These are phyloP conservation scores for Adansonia madagascariensis DNA, from an alignment of 441 rosid species.

Conservation along the genomic window DNA sequence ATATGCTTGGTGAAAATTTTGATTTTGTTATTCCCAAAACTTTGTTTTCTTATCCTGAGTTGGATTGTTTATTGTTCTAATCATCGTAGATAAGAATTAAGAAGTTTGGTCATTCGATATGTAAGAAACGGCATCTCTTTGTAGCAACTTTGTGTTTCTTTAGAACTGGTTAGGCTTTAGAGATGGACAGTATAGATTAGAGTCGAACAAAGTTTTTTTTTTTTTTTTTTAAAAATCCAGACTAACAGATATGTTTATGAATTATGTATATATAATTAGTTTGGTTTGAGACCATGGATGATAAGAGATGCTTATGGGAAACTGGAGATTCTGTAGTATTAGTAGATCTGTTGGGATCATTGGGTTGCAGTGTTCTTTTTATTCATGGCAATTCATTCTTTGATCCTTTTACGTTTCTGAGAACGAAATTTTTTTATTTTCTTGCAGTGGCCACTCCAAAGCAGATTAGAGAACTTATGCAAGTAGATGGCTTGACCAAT, in stretches of 20 bases:
- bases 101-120: background rate
- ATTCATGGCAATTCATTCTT: background rate
- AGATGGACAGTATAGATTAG: background rate
- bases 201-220: too few relatives aligned
- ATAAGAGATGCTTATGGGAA: background rate
- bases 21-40: background rate
- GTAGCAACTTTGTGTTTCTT: background rate
- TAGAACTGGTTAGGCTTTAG: background rate
- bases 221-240: background rate
- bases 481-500: slow-evolving; percentile 91
- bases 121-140: too few relatives aligned
- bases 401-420: slow-evolving; percentile 25
- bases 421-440: slow-evolving; percentile 7
- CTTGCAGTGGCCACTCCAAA: slow-evolving; percentile 91
- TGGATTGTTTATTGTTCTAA: background rate
- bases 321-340: background rate
- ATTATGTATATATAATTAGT: background rate
- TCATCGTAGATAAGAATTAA: slow-evolving; percentile 3
- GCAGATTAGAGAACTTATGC: slow-evolving; percentile 97
- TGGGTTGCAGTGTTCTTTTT: background rate
- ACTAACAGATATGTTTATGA: background rate
- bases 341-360: slow-evolving; percentile 6
- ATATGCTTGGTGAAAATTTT: background rate
- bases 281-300: slow-evolving; percentile 1
- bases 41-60: background rate